Percentiles rank a stretch among this genome's conserved stretches.
phyloP scores from a whole-genome alignment of 2,329 filamentous ascomycete species.

The Apiospora saccharicola region DNA sequence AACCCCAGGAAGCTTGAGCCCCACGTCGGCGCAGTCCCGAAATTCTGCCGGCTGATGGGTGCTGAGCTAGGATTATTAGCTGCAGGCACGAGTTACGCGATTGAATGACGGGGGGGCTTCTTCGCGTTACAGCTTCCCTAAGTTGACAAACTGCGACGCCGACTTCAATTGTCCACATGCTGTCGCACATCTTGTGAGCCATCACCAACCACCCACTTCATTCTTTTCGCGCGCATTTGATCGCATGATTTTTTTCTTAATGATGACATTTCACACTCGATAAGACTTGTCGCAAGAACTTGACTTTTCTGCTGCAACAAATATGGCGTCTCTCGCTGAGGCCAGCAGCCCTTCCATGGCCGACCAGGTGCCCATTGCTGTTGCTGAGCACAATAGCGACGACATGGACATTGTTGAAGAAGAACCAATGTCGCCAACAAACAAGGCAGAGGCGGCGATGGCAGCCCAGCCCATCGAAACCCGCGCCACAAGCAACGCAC shows the following conservation, averaged over 20 bases:
- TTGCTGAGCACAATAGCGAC: slow-evolving; percentile 2
- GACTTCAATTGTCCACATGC: background rate
- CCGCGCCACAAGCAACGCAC: slow-evolving; percentile 43
- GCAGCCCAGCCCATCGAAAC: slow-evolving; percentile 39
- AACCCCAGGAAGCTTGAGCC: background rate
- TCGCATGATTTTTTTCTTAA: background rate
- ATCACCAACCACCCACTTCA: background rate
- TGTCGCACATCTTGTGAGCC: background rate
- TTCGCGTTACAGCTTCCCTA: slow-evolving; percentile 20
- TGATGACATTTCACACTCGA: background rate
- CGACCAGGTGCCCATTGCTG: background rate
- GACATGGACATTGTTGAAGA: slow-evolving; percentile 18
- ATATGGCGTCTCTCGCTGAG: slow-evolving; percentile 2
- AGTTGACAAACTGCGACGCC: background rate
- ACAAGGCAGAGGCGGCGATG: slow-evolving; percentile 41
- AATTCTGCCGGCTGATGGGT: background rate
- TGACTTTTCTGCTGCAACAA: slow-evolving; percentile 7
- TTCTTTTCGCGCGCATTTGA: slow-evolving; percentile 1
- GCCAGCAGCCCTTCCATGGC: slow-evolving; percentile 8
- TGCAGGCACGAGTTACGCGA: slow-evolving; percentile 10
- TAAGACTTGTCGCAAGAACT: slow-evolving; percentile 8
- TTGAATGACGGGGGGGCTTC: slow-evolving; percentile 20
- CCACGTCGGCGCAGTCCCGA: background rate
- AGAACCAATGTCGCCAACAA: slow-evolving; percentile 32
- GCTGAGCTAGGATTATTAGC: slow-evolving; percentile 7